Conservation (phyloP, 257 asterid species). For the Solanum pimpinellifolium region DNA sequence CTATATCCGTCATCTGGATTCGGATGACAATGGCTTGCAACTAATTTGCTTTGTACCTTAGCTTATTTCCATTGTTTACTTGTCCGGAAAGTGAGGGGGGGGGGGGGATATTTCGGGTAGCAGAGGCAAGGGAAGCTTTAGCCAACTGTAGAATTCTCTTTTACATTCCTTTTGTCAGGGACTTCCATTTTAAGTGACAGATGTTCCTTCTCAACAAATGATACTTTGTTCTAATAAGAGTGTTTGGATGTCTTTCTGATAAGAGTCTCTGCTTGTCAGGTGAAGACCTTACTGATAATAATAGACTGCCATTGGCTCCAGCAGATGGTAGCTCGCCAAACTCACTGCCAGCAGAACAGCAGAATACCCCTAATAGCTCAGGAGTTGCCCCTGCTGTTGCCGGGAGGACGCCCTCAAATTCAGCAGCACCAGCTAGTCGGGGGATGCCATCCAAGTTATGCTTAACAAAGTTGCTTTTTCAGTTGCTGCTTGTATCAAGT, state of each 20-base stretch:
- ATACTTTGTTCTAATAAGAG: neutral
- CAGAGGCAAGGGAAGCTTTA: neutral
- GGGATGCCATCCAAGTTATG: conserved; percentile 2
- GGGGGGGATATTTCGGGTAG: neutral
- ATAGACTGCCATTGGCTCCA: conserved; percentile 29
- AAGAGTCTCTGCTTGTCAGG: conserved; percentile 23
- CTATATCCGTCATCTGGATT: neutral
- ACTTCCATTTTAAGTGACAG: neutral
- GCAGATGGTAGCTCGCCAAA: conserved; percentile 40
- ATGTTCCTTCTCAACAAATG: neutral
- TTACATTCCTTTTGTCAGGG: neutral
- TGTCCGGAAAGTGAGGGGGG: neutral
- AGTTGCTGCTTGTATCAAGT: conserved; percentile 21
- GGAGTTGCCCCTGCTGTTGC: conserved; percentile 68
- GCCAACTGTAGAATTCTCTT: neutral
- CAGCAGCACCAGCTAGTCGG: conserved; percentile 22
- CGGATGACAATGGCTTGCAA: neutral
- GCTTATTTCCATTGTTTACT: neutral
- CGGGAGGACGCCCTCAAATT: conserved; percentile 44
- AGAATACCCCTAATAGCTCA: conserved; percentile 37
- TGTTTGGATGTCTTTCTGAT: neutral
- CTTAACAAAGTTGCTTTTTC: conserved; percentile 17
- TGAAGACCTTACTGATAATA: conserved; percentile 32
- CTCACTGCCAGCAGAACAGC: conserved; percentile 68
- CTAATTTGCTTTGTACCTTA: neutral